Evolutionary conservation across 139 green algal genomes (phyloP).

Genomic region (Edaphochlamys debaryana): DNA sequence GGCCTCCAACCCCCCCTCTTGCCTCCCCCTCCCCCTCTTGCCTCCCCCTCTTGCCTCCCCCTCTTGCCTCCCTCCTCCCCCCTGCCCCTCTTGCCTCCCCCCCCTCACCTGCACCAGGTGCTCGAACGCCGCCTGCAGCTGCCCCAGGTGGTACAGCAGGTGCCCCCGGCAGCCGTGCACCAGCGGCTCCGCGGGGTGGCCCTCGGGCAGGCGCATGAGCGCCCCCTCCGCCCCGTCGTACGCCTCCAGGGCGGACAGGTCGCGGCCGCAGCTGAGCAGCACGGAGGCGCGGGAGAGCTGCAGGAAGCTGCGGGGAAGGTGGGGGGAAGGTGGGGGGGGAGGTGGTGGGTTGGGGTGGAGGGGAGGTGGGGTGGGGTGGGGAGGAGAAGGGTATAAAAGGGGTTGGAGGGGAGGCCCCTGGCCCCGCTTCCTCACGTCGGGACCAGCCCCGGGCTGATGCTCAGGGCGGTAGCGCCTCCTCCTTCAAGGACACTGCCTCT

Average conservation of each 20-base stretch:
- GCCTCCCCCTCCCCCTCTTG: neutral
- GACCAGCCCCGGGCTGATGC: too few relatives aligned
- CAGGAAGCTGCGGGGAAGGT: constrained; percentile 37
- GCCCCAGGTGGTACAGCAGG: constrained; percentile 46
- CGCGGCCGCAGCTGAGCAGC: constrained; percentile 47
- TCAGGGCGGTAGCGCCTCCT: too few relatives aligned
- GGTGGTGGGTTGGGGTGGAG: neutral
- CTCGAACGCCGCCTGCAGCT: constrained; percentile 57
- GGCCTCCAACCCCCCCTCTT: too few relatives aligned
- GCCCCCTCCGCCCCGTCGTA: constrained; percentile 22
- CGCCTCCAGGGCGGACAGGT: constrained; percentile 27
- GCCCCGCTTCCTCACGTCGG: too few relatives aligned
- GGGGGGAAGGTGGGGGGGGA: neutral
- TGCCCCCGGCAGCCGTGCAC: constrained; percentile 47
- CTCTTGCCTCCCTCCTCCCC: neutral
- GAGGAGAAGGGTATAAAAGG: neutral
- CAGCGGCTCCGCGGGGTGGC: constrained; percentile 47
- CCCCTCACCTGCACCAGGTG: constrained; percentile 49
- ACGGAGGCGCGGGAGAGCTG: constrained; percentile 38
- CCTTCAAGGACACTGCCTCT: too few relatives aligned
- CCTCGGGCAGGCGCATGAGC: constrained; percentile 41
- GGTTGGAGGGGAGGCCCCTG: too few relatives aligned
- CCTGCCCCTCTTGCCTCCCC: neutral
- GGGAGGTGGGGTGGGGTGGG: neutral
- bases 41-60: neutral